phyloP scores from a whole-genome alignment of 805 yeast genomes.

The Starmerella floricola region DNA sequence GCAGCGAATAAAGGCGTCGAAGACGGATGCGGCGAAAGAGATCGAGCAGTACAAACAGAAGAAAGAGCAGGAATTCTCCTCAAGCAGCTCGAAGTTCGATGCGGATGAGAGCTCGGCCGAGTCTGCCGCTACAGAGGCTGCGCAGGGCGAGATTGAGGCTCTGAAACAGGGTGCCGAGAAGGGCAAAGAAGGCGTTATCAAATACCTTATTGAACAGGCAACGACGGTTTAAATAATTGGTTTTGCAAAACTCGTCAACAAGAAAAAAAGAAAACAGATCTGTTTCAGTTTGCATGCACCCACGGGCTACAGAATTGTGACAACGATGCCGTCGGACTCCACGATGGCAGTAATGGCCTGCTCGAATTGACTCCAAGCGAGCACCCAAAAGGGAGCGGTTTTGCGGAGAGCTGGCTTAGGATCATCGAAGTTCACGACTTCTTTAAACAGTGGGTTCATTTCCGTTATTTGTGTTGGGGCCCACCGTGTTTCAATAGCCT shows the following conservation, averaged over 20 bases:
- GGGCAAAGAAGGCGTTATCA: conserved; percentile 49
- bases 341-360: background rate
- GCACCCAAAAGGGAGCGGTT: background rate
- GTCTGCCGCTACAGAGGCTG: conserved; percentile 62
- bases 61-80: conserved; percentile 71
- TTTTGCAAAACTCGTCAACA: too few relatives aligned
- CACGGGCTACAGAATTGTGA: background rate
- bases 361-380: background rate
- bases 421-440: background rate
- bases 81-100: conserved; percentile 58
- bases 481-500: too few relatives aligned
- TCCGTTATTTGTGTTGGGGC: too few relatives aligned
- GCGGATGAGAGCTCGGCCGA: conserved; percentile 69
- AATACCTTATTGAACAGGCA: conserved; percentile 48
- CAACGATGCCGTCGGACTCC: background rate
- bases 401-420: background rate
- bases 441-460: background rate
- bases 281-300: background rate
- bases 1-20: conserved; percentile 82
- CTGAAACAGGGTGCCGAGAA: conserved; percentile 52
- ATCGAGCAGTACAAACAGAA: conserved; percentile 72
- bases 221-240: conserved; percentile 4
- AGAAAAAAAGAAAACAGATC: too few relatives aligned
- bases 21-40: conserved; percentile 82
- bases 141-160: conserved; percentile 55